Conservation (phyloP, 1,139 yeast species). For the Scheffersomyces lignicola region DNA sequence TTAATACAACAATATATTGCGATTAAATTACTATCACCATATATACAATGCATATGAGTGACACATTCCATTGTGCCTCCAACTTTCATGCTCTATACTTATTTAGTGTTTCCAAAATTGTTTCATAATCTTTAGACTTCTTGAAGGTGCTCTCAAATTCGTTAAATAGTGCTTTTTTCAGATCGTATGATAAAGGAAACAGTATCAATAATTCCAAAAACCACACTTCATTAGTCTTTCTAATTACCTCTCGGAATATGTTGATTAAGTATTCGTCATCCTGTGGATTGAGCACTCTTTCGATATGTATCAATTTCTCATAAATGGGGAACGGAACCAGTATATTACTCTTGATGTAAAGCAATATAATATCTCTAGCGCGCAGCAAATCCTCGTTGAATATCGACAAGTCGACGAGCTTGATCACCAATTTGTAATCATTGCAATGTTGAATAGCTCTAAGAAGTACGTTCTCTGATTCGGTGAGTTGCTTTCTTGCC, state of each 20-base stretch:
- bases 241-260: slow-evolving; percentile 24
- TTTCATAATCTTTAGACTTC: background rate
- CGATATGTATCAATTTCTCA: slow-evolving; percentile 40
- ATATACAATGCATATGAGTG: no score
- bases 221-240: slow-evolving; percentile 25
- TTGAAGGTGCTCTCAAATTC: slow-evolving; percentile 8
- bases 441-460: slow-evolving; percentile 30
- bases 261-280: slow-evolving; percentile 25
- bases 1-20: no score
- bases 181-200: slow-evolving; percentile 15
- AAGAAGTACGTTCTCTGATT: slow-evolving; percentile 39
- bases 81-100: no score
- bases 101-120: background rate
- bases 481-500: slow-evolving; percentile 22
- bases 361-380: slow-evolving; percentile 38
- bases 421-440: slow-evolving; percentile 25
- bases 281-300: slow-evolving; percentile 24
- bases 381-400: slow-evolving; percentile 27
- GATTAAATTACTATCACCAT: no score
- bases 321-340: slow-evolving; percentile 35
- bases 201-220: slow-evolving; percentile 19
- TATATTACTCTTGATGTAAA: slow-evolving; percentile 24
- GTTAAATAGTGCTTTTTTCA: slow-evolving; percentile 12
- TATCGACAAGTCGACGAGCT: slow-evolving; percentile 42
- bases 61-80: no score